phyloP scores from a whole-genome alignment of 148 eudicot species.

The Diospyros kaki region DNA sequence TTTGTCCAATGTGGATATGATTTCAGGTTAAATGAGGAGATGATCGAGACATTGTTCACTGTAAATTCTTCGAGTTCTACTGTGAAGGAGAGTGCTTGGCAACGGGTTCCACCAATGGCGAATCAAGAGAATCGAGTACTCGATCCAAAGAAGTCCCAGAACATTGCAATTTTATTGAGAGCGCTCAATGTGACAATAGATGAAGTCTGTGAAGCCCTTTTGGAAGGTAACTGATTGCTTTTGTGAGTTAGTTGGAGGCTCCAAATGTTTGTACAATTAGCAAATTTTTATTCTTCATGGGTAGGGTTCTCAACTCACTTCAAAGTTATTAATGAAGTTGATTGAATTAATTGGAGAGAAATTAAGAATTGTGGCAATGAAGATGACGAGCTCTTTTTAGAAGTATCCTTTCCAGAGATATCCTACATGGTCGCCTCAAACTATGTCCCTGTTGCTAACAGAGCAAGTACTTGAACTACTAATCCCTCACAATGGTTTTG shows the following conservation, averaged over 20 bases:
- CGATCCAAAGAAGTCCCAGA: conserved; percentile 71
- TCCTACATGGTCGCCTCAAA: too few relatives aligned
- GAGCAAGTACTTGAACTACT: too few relatives aligned
- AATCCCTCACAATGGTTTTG: too few relatives aligned
- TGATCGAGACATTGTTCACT: conserved; percentile 82
- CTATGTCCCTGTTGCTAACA: too few relatives aligned
- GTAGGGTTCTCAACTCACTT: too few relatives aligned
- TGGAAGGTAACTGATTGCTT: conserved; percentile 43
- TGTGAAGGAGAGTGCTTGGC: conserved; percentile 32
- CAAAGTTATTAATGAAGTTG: too few relatives aligned
- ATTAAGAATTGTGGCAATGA: too few relatives aligned
- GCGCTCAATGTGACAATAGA: conserved; percentile 68
- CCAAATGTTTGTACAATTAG: neutral
- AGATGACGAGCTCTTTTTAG: too few relatives aligned
- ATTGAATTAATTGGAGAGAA: too few relatives aligned
- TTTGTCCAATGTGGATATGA: conserved; percentile 7
- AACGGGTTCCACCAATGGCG: conserved; percentile 21
- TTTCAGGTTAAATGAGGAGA: conserved; percentile 82
- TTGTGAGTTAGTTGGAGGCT: neutral
- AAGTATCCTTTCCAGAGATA: too few relatives aligned
- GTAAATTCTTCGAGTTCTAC: conserved; percentile 37
- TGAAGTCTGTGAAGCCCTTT: conserved; percentile 66
- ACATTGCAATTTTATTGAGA: conserved; percentile 62
- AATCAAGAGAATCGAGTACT: conserved; percentile 54
- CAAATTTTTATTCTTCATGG: neutral